Conservation (phyloP, 345 rosid species). For the Balakata baccata region DNA sequence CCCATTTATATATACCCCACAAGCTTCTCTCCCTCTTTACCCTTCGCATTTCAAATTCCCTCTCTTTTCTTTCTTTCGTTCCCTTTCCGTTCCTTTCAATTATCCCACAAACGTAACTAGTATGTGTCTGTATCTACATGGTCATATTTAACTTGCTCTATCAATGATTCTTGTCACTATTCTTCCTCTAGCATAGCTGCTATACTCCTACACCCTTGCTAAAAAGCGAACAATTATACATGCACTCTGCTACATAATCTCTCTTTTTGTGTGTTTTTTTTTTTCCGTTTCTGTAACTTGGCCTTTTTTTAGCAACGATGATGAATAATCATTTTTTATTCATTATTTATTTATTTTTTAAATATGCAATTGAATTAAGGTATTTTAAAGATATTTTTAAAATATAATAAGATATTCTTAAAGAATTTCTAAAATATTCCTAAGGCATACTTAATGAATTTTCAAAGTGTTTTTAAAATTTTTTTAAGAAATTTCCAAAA, state of each 20-base stretch:
- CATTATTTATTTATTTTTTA: no score
- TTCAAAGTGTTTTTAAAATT: no score
- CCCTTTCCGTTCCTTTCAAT: no score
- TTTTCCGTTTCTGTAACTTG: not conserved
- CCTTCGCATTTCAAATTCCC: not conserved
- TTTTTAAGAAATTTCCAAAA: no score
- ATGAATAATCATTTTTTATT: conserved; percentile 40
- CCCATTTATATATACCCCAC: conserved; percentile 21
- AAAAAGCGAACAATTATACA: no score
- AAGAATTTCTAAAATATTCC: no score
- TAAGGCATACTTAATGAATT: no score
- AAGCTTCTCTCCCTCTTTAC: not conserved
- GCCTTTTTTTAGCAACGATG: not conserved
- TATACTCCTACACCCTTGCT: no score
- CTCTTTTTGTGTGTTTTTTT: not conserved
- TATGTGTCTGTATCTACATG: not conserved
- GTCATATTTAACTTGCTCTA: not conserved
- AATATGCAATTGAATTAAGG: no score
- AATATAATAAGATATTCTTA: no score
- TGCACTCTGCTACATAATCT: not conserved
- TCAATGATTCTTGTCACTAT: not conserved
- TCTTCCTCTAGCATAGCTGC: not conserved
- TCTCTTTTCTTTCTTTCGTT: not conserved
- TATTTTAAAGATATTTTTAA: no score
- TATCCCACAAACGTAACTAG: not conserved